Conservation (phyloP, 1,139 yeast species). For the Blastobotrys buckinghamii region DNA sequence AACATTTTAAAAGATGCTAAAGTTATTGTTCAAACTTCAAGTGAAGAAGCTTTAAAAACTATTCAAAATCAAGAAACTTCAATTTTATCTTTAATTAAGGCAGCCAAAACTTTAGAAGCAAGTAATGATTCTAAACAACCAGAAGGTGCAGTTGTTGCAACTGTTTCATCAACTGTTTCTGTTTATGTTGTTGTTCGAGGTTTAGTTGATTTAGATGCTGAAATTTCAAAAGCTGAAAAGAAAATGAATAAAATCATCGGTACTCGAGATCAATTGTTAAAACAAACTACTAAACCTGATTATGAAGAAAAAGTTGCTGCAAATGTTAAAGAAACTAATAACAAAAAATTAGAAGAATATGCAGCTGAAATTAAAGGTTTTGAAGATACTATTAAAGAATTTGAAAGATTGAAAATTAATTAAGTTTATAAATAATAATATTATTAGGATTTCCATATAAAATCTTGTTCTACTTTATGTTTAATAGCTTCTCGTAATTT, state of each 20-base stretch:
- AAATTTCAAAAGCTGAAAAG: slow-evolving; percentile 74
- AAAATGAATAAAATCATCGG: slow-evolving; percentile 56
- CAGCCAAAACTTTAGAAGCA: slow-evolving; percentile 67
- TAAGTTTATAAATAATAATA: slow-evolving; percentile 6
- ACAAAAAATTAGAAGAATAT: slow-evolving; percentile 60
- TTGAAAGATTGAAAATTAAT: slow-evolving; percentile 34
- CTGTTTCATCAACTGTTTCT: slow-evolving; percentile 72
- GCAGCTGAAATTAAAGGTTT: slow-evolving; percentile 82
- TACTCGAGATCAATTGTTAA: slow-evolving; percentile 46
- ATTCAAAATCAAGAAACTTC: slow-evolving; percentile 71
- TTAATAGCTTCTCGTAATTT: slow-evolving; percentile 44
- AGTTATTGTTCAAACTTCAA: slow-evolving; percentile 67
- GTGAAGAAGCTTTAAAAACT: slow-evolving; percentile 44
- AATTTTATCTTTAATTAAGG: slow-evolving; percentile 85
- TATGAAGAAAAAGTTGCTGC: slow-evolving; percentile 80
- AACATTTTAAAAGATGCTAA: slow-evolving; percentile 82
- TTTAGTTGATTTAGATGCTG: slow-evolving; percentile 86
- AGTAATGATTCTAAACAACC: slow-evolving; percentile 53
- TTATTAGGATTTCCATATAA: slow-evolving; percentile 44
- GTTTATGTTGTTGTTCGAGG: slow-evolving; percentile 93
- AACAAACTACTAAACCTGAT: slow-evolving; percentile 66
- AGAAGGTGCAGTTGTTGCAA: slow-evolving; percentile 81
- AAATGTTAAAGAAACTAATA: slow-evolving; percentile 74
- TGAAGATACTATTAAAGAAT: slow-evolving; percentile 36
- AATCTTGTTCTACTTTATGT: slow-evolving; percentile 47